Conservation (phyloP, 1,284 basidiomycete species). For the Naganishia liquefaciens region DNA sequence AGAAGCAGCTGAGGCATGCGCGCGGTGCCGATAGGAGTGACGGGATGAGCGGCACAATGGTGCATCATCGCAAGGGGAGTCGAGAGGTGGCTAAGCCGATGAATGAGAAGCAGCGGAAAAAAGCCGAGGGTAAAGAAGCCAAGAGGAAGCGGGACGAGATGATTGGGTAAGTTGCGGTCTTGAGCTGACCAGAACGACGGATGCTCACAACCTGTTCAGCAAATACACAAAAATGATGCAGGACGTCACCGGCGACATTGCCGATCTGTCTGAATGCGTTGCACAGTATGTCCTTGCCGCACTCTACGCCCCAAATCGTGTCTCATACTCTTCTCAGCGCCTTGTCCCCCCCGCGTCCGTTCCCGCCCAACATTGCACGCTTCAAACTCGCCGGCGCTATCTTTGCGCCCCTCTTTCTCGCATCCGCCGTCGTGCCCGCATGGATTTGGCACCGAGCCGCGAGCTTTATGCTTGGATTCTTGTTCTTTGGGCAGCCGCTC, state of each 20-base stretch:
- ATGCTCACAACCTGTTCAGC: slow-evolving; percentile 19
- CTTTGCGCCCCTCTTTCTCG: slow-evolving; percentile 50
- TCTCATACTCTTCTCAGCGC: slow-evolving; percentile 40
- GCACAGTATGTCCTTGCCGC: slow-evolving; percentile 48
- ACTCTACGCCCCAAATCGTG: not conserved
- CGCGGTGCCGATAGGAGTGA: not conserved
- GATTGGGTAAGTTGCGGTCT: slow-evolving; percentile 35
- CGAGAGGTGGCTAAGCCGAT: slow-evolving; percentile 39
- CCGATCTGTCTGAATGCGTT: slow-evolving; percentile 52
- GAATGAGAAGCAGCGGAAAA: slow-evolving; percentile 48
- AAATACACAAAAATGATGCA: slow-evolving; percentile 53
- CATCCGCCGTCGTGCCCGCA: slow-evolving; percentile 55
- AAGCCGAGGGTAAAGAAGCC: slow-evolving; percentile 48
- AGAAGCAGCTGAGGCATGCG: slow-evolving; percentile 1
- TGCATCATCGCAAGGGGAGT: slow-evolving; percentile 34
- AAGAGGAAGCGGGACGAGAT: slow-evolving; percentile 54
- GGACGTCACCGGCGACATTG: slow-evolving; percentile 49
- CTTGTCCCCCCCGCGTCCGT: slow-evolving; percentile 50
- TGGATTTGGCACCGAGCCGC: slow-evolving; percentile 55
- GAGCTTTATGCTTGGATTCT: slow-evolving; percentile 57
- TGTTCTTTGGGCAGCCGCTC: slow-evolving; percentile 60
- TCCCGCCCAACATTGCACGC: slow-evolving; percentile 52
- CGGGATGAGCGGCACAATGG: slow-evolving; percentile 36
- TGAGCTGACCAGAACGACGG: not conserved
- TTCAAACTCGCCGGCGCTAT: slow-evolving; percentile 53